phyloP scores from a whole-genome alignment of 2,329 filamentous ascomycete genomes.

The Trichoderma lentiforme region DNA sequence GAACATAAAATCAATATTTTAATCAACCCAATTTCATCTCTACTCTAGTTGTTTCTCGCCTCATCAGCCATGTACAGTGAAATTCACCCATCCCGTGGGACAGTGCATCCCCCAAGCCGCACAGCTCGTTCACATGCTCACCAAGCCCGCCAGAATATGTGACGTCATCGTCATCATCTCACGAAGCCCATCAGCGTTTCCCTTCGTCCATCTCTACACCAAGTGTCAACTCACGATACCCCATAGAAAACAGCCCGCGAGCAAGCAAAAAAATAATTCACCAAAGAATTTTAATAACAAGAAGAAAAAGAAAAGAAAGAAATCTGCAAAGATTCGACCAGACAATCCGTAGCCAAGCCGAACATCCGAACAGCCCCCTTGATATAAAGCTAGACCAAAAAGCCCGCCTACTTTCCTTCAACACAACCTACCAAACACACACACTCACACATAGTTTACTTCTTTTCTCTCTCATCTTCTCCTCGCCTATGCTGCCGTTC shows the following conservation, averaged over 20 bases:
- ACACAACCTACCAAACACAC: not conserved
- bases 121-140: slow-evolving; percentile 8
- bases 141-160: not conserved
- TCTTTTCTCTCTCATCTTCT: not conserved
- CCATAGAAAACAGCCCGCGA: not conserved
- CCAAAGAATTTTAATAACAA: not conserved
- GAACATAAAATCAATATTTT: not conserved
- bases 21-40: not conserved
- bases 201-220: not conserved
- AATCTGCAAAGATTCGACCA: not conserved
- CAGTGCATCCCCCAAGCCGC: slow-evolving; percentile 2
- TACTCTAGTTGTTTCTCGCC: not conserved
- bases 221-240: not conserved
- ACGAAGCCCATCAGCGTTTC: not conserved
- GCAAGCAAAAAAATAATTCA: not conserved
- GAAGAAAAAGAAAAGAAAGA: not conserved
- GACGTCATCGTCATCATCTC: slow-evolving; percentile 16
- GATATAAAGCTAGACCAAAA: not conserved
- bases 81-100: not conserved
- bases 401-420: not conserved
- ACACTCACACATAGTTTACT: not conserved
- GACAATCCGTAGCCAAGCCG: not conserved
- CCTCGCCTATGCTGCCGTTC: not conserved
- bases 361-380: not conserved
- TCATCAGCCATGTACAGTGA: not conserved